Base-by-base conservation (phyloP, 495 filamentous ascomycete genomes). In the Aspergillus ostianus region DNA sequence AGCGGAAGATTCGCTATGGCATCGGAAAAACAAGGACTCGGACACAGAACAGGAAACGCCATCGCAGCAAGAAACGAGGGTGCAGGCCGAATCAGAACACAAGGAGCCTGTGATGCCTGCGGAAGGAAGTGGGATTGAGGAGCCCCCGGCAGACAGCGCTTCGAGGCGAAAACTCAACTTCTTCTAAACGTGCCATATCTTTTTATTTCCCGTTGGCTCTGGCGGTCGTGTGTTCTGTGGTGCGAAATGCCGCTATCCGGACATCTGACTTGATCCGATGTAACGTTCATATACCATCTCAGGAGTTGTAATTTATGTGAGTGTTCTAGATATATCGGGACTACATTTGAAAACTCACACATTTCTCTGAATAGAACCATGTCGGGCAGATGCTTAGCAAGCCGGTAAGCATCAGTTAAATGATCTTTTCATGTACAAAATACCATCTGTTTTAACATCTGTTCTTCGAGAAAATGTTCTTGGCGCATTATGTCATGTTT, bases 1-100 rank as follows among this genome's bases (percentile, higher is more conserved):
- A 68, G 79, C 83, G 29, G 91, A 92, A 65, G 89, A 95, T 64
- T 77, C 79, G 8, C 65, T 84, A 15, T 90, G 87, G 79, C 79
- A 84, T 56, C 67, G 67, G 47, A 73, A 69, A 57, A 41, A 58
- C 36, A 29, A 64, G 17, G 32, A 65, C 48, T 53, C 47, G 30
- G 59, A 52, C 18, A 29, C 65, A 30, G 36, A 61, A n/a, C 27
- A 18, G 12, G 57, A 52, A 36, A 21, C 41, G 20, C 47, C 58
- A 57, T 23, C 27, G 32, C 41, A 49, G 54, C 30, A 59, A 13
- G 51, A 66, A 44, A 55, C 65, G 9, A 48, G 50, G 48, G 51
- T 60, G 57, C 44, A 3, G 23, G 12, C 55, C 51, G 48, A 36
- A n/a, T 15, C 53, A 57, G 47, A 36, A 21, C 58, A 47, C 8